A percentile compares a stretch with the other conserved stretches of the same genome.
Evolutionary conservation across 2,329 filamentous ascomycete species (phyloP).

Genomic region (Neocatenulostroma microsporum): DNA sequence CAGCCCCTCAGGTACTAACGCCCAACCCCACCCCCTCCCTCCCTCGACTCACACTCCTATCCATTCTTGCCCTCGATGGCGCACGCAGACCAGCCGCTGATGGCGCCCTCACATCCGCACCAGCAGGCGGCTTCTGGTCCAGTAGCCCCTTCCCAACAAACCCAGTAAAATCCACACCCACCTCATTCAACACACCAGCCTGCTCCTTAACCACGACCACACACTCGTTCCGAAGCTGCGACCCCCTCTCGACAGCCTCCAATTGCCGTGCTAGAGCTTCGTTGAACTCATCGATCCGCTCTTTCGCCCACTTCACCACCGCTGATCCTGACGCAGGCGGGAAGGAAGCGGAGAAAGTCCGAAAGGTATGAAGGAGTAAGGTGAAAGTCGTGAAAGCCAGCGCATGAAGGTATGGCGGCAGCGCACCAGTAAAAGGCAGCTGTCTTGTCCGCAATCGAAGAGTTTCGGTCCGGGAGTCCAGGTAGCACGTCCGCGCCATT

Average conservation of each 20-base stretch:
- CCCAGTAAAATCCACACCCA: conserved; percentile 82
- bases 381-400: conserved; percentile 94
- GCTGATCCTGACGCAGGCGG: conserved; percentile 81
- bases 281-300: conserved; percentile 88
- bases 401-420: conserved; percentile 90
- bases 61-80: too few species aligned
- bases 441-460: conserved; percentile 79
- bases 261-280: conserved; percentile 72
- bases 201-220: conserved; percentile 75
- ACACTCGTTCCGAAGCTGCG: conserved; percentile 71
- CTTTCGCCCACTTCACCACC: conserved; percentile 97
- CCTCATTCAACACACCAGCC: conserved; percentile 69
- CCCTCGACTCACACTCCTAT: neutral
- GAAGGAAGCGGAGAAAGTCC: conserved; percentile 42
- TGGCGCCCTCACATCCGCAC: neutral
- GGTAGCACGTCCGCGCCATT: conserved; percentile 75
- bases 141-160: conserved; percentile 57
- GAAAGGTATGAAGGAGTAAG: conserved; percentile 83
- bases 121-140: neutral
- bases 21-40: neutral
- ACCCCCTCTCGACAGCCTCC: conserved; percentile 72
- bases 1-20: neutral
- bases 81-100: neutral
- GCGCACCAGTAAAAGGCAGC: conserved; percentile 89
- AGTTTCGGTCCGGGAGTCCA: conserved; percentile 67